Evolutionary conservation across 139 green algal genomes (phyloP), one percentile per base, ranked within the genome.

Genomic region (Limnomonas spitsbergensis): DNA sequence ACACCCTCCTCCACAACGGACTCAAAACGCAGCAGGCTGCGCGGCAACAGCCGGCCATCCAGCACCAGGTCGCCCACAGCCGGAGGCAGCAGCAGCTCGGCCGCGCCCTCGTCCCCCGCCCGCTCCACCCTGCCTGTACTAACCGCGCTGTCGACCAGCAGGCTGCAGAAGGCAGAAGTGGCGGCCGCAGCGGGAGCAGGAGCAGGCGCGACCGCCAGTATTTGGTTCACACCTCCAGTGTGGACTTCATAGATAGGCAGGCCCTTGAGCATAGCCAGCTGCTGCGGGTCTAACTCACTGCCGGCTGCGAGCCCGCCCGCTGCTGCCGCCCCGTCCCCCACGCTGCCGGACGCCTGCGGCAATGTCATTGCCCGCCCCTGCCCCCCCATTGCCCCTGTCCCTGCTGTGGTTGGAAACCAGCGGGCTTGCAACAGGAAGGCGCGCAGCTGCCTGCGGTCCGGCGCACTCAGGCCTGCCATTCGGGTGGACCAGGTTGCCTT

Each of bases 161-260:
- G 47, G 47, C 14, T n/a, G 47, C 14, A 24, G 47, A 24, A 61
- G 47, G 47, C 24, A n/a, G 47, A n/a, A 61, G 47, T 61, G 47
- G 14, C 47, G 14, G 14, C 47, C 47, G 47, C 47, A n/a, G n/a
- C n/a, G n/a, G n/a, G n/a, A n/a, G n/a, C n/a, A n/a, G n/a, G n/a
- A n/a, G n/a, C n/a, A n/a, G n/a, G n/a, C n/a, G n/a, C n/a, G n/a
- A n/a, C n/a, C n/a, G n/a, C n/a, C n/a, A n/a, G n/a, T n/a, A n/a
- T n/a, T n/a, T n/a, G n/a, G n/a, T n/a, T 61, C 9, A 24, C 73
- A 71, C 34, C 32, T 53, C 73, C 52, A 26, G 71, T 39, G 71
- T 73, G 72, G 31, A 83, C 76, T 71, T 91, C 88, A 76, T 84
- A 94, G 31, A 93, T 85, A 2, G 88, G 90, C 52, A 94, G 82